phyloP scores from a whole-genome alignment of 2,329 filamentous ascomycete species.

The Phialophora macrospora region DNA sequence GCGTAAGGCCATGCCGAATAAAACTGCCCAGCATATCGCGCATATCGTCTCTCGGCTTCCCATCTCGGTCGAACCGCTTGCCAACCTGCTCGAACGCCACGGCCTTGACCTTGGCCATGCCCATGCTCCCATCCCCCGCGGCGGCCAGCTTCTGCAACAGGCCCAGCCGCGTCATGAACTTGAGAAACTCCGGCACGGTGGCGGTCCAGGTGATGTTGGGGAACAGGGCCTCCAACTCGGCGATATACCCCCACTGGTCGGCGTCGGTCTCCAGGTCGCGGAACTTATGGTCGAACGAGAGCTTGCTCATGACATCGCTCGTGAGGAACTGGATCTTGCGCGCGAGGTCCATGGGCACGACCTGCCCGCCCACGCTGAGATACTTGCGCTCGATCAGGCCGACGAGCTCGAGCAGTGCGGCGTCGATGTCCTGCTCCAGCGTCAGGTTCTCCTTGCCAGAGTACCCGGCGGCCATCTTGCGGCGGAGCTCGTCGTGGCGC shows the following conservation, averaged over 20 bases:
- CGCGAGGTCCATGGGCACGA: conserved; percentile 23
- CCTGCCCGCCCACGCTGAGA: not conserved
- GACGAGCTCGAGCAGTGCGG: not conserved
- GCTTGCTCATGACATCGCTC: conserved; percentile 29
- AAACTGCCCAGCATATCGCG: conserved; percentile 34
- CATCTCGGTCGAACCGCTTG: conserved; percentile 26
- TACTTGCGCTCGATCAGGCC: conserved; percentile 16
- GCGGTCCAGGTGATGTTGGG: conserved; percentile 30
- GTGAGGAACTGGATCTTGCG: conserved; percentile 34
- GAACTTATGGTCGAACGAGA: conserved; percentile 29
- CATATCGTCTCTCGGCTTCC: conserved; percentile 18
- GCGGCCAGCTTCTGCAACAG: conserved; percentile 25
- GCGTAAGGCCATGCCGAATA: conserved; percentile 31
- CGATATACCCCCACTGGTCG: conserved; percentile 31
- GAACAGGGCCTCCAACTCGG: conserved; percentile 30
- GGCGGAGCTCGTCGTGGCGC: conserved; percentile 10
- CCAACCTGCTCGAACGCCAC: conserved; percentile 25
- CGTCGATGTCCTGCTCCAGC: conserved; percentile 10
- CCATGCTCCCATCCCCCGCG: conserved; percentile 23
- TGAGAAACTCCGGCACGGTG: conserved; percentile 12
- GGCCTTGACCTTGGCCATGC: conserved; percentile 26
- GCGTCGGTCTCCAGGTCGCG: conserved; percentile 27
- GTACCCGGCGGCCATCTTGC: conserved; percentile 14
- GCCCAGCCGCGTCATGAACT: conserved; percentile 24
- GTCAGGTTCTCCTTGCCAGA: conserved; percentile 19